Percentiles rank a stretch among this genome's conserved stretches.
Evolutionary conservation across 257 asterid species (phyloP).

Genomic region (Capsicum pubescens): DNA sequence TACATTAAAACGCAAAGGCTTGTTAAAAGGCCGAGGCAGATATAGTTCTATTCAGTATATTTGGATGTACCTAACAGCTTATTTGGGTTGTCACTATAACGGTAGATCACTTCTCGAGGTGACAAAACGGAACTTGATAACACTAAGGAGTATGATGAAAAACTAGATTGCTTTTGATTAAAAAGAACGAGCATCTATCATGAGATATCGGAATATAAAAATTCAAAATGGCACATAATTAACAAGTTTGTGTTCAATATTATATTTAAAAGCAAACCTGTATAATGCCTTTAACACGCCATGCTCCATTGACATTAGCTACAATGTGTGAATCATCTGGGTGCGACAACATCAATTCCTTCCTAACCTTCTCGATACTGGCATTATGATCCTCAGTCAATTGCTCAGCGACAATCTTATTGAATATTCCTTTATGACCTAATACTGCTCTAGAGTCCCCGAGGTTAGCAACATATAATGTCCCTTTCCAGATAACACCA

Average conservation of each 20-base stretch:
- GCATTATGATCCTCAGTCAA: slow-evolving; percentile 81
- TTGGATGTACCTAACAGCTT: neutral
- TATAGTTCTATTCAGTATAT: neutral
- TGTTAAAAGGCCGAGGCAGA: neutral
- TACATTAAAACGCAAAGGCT: neutral
- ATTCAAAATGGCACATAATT: neutral
- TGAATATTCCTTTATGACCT: slow-evolving; percentile 54
- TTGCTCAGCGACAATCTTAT: slow-evolving; percentile 68
- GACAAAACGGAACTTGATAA: neutral
- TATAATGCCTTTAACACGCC: slow-evolving; percentile 91
- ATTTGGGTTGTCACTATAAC: neutral
- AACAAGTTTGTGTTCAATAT: neutral
- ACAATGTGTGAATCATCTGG: slow-evolving; percentile 71
- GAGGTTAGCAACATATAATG: slow-evolving; percentile 65
- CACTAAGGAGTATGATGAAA: neutral
- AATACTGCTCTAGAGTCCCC: slow-evolving; percentile 93
- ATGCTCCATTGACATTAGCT: slow-evolving; percentile 55
- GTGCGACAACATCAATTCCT: slow-evolving; percentile 61
- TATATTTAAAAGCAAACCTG: slow-evolving; percentile 50
- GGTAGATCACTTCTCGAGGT: neutral
- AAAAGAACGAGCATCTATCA: neutral
- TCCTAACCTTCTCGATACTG: slow-evolving; percentile 64
- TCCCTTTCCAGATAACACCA: slow-evolving; percentile 72
- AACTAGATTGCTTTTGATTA: neutral
- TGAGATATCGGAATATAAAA: neutral